Base-by-base conservation (phyloP, 139 green algal species). In the Medakamo hakoo region DNA sequence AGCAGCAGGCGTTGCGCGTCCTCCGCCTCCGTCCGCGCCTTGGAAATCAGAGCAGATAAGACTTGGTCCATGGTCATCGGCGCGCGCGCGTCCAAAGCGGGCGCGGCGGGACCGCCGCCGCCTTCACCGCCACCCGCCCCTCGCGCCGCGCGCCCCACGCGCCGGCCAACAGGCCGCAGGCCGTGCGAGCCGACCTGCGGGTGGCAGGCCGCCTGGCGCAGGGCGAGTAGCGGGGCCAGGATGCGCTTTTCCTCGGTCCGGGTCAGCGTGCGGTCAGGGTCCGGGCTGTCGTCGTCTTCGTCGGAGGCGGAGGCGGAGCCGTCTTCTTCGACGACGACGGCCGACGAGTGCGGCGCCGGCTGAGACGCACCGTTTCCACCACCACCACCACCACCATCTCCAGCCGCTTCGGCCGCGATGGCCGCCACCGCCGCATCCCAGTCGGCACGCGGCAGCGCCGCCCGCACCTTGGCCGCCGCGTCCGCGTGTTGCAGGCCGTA, bases 151-250 rank as follows among this genome's bases (percentile, higher is more conserved):
- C n/a, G n/a, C n/a, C n/a, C n/a, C n/a, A n/a, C n/a, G n/a, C n/a
- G n/a, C n/a, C n/a, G n/a, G n/a, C n/a, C 68, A 20, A 84, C 88
- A 5, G 90, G 80, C 80, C 89, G 73, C 22, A 59, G 22, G 14
- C 27, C 52, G 26, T 64, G 32, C 25, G 3, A 57, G n/a, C 57
- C 30, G 5, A 86, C 81, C 80, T 95, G 87, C 3, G 89, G 89
- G 68, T 96, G 89, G 76, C 84, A 90, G 74, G 81, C 91, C 3
- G 89, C 89, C 71, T 96, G 89, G 20, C 89, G 77, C 67, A 96
- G 79, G 26, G 78, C 73, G 57, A 95, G 70, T 68, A 95, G 72
- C 25, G 77, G 76, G 30, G 65, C 60, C 63, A 93, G 70, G 61
- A 90, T 27, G 30, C 69, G 70, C 9, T 73, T 60, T 63, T 83